Conservation (phyloP, 164 flowering plant species). For the Magnolia officinalis region DNA sequence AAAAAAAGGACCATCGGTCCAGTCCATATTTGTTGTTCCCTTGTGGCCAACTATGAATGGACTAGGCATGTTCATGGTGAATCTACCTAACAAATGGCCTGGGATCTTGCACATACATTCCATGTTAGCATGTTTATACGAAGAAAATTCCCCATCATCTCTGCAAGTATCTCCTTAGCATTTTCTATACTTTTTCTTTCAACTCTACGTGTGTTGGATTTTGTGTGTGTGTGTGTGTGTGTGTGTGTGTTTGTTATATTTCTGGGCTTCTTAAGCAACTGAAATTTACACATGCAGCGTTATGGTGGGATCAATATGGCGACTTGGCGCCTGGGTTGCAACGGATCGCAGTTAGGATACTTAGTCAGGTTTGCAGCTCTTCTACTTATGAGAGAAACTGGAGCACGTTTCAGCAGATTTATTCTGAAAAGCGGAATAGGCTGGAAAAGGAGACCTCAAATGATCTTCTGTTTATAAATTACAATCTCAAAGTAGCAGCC, state of each 20-base stretch:
- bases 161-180: background rate
- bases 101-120: background rate
- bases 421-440: constrained; percentile 82
- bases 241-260: background rate
- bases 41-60: background rate
- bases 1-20: background rate
- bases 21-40: background rate
- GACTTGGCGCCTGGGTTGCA: constrained; percentile 85
- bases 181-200: too few species aligned
- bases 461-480: constrained; percentile 65
- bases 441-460: constrained; percentile 70
- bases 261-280: background rate
- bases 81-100: background rate
- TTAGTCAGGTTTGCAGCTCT: constrained; percentile 89
- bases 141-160: background rate
- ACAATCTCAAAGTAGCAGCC: constrained; percentile 71
- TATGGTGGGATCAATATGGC: constrained; percentile 95
- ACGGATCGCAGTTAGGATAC: constrained; percentile 73
- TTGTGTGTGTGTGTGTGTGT: too few species aligned
- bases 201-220: background rate
- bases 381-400: constrained; percentile 65
- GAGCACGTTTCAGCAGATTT: constrained; percentile 71
- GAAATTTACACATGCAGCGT: constrained; percentile 36
- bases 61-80: background rate
- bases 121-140: background rate